These are phyloP conservation scores for Termitomyces sp. DNA, from an alignment of 768 basidiomycete genomes.

Conservation along the genomic window DNA sequence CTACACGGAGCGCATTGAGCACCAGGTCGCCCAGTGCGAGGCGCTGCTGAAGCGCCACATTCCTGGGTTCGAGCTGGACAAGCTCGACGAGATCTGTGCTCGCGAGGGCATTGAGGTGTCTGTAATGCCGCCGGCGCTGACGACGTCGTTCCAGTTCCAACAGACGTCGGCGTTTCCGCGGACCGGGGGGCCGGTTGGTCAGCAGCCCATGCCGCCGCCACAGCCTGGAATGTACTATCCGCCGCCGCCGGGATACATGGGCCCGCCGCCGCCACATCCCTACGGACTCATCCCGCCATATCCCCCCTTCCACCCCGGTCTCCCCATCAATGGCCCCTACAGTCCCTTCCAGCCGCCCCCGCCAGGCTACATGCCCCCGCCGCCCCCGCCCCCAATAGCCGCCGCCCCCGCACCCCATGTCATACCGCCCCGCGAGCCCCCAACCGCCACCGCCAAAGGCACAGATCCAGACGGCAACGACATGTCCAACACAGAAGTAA, in stretches of 20 bases:
- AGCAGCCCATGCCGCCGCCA: conserved; percentile 31
- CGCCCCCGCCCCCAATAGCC: conserved; percentile 23
- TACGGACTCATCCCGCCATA: conserved; percentile 33
- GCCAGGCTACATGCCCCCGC: conserved; percentile 18
- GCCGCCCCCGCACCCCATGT: conserved; percentile 13
- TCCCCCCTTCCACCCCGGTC: conserved; percentile 28
- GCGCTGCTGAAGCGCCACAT: conserved; percentile 71
- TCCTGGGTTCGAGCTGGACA: conserved; percentile 60
- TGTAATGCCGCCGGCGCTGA: conserved; percentile 19
- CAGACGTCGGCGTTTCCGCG: conserved; percentile 18
- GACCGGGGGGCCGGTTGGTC: conserved; percentile 25
- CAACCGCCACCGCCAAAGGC: conserved; percentile 49
- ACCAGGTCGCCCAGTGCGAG: conserved; percentile 72
- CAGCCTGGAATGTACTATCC: conserved; percentile 33
- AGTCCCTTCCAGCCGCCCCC: conserved; percentile 51
- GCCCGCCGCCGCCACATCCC: conserved; percentile 30
- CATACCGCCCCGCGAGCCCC: conserved; percentile 14
- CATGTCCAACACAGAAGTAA: conserved; percentile 63
- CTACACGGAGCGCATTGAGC: conserved; percentile 77
- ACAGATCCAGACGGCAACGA: conserved; percentile 78
- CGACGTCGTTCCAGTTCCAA: conserved; percentile 28
- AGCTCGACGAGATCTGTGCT: conserved; percentile 57
- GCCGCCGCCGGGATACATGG: conserved; percentile 29
- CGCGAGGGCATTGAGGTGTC: conserved; percentile 61
- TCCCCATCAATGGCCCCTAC: conserved; percentile 39